Conservation (phyloP, 164 flowering plant species). For the Nelumbo lutea region DNA sequence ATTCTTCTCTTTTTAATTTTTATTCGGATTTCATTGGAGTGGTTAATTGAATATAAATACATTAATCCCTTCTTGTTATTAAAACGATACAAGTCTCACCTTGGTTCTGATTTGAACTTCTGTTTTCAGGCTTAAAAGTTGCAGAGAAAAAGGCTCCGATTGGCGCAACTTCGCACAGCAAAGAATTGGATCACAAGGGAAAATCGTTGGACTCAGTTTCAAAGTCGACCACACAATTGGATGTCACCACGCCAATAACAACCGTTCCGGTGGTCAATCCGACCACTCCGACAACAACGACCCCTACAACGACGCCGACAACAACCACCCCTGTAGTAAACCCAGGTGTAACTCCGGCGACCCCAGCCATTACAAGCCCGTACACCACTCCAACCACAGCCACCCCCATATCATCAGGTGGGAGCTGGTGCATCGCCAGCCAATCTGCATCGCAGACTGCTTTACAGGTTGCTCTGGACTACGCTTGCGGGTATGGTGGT, state of each 20-base stretch:
- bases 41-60: background rate
- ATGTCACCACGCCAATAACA: constrained; percentile 37
- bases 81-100: background rate
- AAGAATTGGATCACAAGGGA: constrained; percentile 11
- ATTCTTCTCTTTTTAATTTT: no score
- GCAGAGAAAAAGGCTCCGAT: constrained; percentile 26
- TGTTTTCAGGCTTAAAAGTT: constrained; percentile 32
- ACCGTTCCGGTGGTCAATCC: constrained; percentile 53
- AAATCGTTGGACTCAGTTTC: constrained; percentile 16
- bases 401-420: constrained; percentile 28
- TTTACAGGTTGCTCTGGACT: constrained; percentile 76
- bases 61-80: background rate
- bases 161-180: constrained; percentile 16
- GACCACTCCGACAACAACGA: constrained; percentile 29
- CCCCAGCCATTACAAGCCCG: constrained; percentile 6
- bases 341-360: constrained; percentile 13
- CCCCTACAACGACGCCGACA: constrained; percentile 25
- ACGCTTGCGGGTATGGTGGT: constrained; percentile 85
- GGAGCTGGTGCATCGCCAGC: constrained; percentile 78
- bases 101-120: constrained; percentile 6
- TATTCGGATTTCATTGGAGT: background rate
- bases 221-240: constrained; percentile 26
- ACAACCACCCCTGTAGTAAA: constrained; percentile 17
- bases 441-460: constrained; percentile 55
- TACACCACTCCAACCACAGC: constrained; percentile 21